These are phyloP conservation scores for Triticum aestivum DNA, from an alignment of 176 grass and related monocot genomes.

Conservation along the genomic window IWGSC_CS_RefSeq_v2.1 NC_057800.1:21568757-21569256, in stretches of 20 bases:
- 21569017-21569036: constrained; percentile 26
- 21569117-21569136: constrained; percentile 31
- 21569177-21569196: constrained; percentile 18
- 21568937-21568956: too few species aligned
- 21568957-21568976: too few species aligned
- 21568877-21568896: too few species aligned
- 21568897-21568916: too few species aligned
- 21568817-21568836: background rate
- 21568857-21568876: too few species aligned
- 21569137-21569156: constrained; percentile 35
- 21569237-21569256: too few species aligned
- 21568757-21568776: constrained; percentile 60
- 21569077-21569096: constrained; percentile 49
- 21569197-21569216: constrained; percentile 48
- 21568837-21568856: background rate
- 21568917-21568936: too few species aligned
- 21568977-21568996: too few species aligned
- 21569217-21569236: constrained; percentile 16
- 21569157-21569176: constrained; percentile 39
- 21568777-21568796: constrained; percentile 65
- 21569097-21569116: constrained; percentile 41
- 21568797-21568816: constrained; percentile 53
- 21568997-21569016: too few species aligned
- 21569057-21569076: constrained; percentile 34
- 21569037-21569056: constrained; percentile 37